Conservation (phyloP, 495 filamentous ascomycete genomes). For the Neurospora sp. region DNA sequence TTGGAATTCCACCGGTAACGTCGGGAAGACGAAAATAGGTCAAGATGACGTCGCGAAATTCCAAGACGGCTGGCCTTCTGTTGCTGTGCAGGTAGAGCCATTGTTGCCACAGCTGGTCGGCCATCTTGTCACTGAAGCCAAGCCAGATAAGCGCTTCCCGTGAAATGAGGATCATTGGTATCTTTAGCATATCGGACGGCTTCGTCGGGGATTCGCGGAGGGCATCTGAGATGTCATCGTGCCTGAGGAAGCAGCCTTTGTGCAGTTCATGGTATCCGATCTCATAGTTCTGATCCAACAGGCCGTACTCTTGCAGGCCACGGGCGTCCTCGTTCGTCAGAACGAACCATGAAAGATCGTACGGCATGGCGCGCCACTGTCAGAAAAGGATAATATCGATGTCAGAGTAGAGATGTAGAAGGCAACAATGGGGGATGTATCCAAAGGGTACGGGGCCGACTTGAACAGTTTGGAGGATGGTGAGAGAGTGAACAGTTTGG, state of each 20-base stretch:
- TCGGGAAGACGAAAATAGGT: neutral
- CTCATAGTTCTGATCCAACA: neutral
- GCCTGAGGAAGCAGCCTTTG: neutral
- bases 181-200: neutral
- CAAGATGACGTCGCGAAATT: neutral
- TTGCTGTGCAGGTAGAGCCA: neutral
- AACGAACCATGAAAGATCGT: neutral
- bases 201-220: neutral
- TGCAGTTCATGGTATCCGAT: neutral
- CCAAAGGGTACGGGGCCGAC: neutral
- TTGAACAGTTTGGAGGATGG: neutral
- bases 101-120: neutral
- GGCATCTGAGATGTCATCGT: neutral
- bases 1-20: neutral
- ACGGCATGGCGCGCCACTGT: neutral
- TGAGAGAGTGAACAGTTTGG: neutral
- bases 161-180: neutral
- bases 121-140: neutral
- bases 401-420: neutral
- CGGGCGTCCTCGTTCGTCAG: neutral
- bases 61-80: neutral
- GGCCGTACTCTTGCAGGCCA: neutral
- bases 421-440: neutral
- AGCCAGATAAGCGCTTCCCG: neutral
- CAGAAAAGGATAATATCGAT: neutral